Percentiles rank a stretch among this genome's conserved stretches.
Evolutionary conservation across 129 eudicot genomes (phyloP).

Genomic region (Apium graveolens): DNA sequence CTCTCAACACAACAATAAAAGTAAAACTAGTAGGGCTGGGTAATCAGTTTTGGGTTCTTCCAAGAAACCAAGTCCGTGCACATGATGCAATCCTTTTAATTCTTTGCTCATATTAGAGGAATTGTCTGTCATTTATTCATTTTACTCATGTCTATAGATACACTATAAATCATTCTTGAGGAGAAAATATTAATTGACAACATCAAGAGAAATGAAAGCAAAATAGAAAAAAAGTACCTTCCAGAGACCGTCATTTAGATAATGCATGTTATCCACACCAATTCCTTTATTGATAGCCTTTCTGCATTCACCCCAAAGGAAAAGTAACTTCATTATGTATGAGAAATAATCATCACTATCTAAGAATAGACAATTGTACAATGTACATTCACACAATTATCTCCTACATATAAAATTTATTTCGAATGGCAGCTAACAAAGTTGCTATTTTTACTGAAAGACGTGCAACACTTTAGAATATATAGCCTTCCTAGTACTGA

Average conservation of each 20-base stretch:
- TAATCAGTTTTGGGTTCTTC: not conserved
- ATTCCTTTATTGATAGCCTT: slow-evolving; percentile 88
- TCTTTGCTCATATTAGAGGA: not conserved
- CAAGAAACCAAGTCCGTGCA: not conserved
- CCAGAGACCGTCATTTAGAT: slow-evolving; percentile 99
- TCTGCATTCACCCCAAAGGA: slow-evolving; percentile 36
- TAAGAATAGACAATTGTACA: no score
- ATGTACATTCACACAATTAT: no score
- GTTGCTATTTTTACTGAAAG: no score
- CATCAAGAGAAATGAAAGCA: not conserved
- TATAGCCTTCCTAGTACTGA: no score
- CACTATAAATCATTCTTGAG: not conserved
- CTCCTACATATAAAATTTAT: no score
- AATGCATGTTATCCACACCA: slow-evolving; percentile 97
- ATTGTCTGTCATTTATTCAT: not conserved
- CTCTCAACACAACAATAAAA: not conserved
- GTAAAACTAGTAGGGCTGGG: not conserved
- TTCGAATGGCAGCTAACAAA: no score
- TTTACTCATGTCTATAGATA: no score
- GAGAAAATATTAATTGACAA: not conserved
- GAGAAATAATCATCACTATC: no score
- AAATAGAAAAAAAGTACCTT: slow-evolving; percentile 40
- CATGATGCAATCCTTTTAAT: not conserved
- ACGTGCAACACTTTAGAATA: no score
- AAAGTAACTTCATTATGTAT: not conserved